Conservation (phyloP, 495 filamentous ascomycete genomes). For the Hyaloscypha bicolor region DNA sequence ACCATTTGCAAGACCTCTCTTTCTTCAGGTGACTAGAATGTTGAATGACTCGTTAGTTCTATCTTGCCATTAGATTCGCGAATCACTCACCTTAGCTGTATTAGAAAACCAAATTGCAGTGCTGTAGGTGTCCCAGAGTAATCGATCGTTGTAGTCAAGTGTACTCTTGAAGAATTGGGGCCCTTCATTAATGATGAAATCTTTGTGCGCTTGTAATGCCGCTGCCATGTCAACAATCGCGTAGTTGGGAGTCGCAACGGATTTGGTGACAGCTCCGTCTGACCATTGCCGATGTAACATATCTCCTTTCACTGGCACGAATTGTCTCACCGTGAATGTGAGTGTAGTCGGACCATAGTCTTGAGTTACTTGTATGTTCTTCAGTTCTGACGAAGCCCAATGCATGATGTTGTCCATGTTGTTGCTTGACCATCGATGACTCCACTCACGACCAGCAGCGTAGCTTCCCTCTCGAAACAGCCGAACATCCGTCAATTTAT, state of each 20-base stretch:
- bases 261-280: conserved; percentile 37
- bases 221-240: conserved; percentile 52
- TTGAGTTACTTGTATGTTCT: conserved; percentile 47
- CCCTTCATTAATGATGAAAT: conserved; percentile 45
- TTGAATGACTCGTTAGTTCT: conserved; percentile 21
- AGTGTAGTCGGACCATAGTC: conserved; percentile 47
- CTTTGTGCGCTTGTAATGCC: conserved; percentile 43
- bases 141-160: conserved; percentile 38
- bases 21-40: conserved; percentile 36
- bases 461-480: conserved; percentile 50
- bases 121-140: conserved; percentile 46
- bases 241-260: conserved; percentile 45
- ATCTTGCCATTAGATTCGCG: no score
- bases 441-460: conserved; percentile 54
- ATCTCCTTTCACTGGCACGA: conserved; percentile 51
- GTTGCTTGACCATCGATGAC: conserved; percentile 51
- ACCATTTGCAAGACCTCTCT: conserved; percentile 48
- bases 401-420: conserved; percentile 49
- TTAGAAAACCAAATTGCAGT: conserved; percentile 40
- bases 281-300: conserved; percentile 50
- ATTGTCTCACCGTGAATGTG: conserved; percentile 47
- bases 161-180: conserved; percentile 45
- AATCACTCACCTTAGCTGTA: not conserved
- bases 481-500: conserved; percentile 53
- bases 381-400: conserved; percentile 48